Conservation (phyloP, 2,329 filamentous ascomycete genomes). For the Epichloe elymi region DNA sequence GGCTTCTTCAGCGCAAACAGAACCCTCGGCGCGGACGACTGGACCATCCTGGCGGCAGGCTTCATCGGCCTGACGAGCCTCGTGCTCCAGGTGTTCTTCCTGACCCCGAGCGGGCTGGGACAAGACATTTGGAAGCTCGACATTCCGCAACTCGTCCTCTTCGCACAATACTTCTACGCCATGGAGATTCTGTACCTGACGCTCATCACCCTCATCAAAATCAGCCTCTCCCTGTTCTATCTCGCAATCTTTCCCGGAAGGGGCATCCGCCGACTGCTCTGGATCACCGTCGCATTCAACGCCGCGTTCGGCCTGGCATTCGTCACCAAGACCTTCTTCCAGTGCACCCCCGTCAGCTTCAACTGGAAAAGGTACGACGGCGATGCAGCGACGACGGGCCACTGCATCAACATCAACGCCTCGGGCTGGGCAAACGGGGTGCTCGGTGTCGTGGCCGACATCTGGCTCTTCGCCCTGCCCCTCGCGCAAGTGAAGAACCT, state of each 20-base stretch:
- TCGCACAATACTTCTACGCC: conserved; percentile 25
- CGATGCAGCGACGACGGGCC: conserved; percentile 30
- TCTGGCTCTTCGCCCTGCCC: conserved; percentile 33
- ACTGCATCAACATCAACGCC: conserved; percentile 30
- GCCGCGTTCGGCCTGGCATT: conserved; percentile 24
- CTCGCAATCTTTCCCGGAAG: conserved; percentile 30
- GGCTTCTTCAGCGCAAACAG: conserved; percentile 16
- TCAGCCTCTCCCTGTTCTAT: conserved; percentile 36
- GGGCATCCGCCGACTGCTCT: conserved; percentile 21
- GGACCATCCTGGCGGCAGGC: conserved; percentile 14
- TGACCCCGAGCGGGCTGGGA: conserved; percentile 24
- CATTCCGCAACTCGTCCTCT: conserved; percentile 22
- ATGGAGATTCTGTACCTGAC: conserved; percentile 28
- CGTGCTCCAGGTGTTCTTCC: conserved; percentile 14
- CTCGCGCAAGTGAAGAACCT: conserved; percentile 24
- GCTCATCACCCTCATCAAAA: conserved; percentile 28
- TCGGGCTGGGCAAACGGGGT: conserved; percentile 33
- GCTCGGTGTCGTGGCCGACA: conserved; percentile 31
- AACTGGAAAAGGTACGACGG: conserved; percentile 26
- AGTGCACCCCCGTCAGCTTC: conserved; percentile 30
- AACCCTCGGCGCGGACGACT: conserved; percentile 19
- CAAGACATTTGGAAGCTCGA: conserved; percentile 30
- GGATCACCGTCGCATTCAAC: conserved; percentile 22
- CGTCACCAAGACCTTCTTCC: conserved; percentile 25
- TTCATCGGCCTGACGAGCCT: conserved; percentile 11